These are phyloP conservation scores for Apiospora kogelbergensis DNA, from an alignment of 2,329 filamentous ascomycete genomes.

Conservation along the genomic window DNA sequence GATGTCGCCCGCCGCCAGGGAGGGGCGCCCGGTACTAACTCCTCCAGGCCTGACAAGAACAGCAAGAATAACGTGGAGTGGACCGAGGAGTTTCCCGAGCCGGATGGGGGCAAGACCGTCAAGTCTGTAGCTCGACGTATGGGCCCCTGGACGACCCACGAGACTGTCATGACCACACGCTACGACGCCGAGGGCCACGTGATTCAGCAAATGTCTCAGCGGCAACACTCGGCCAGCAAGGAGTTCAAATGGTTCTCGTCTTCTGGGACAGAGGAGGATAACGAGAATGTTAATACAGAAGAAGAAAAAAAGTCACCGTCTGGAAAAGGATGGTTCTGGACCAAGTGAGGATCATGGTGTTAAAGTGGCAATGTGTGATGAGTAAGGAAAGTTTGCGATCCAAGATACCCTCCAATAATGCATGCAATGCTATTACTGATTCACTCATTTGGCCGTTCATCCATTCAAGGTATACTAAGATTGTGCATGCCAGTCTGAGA, in stretches of 20 bases:
- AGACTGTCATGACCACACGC: background rate
- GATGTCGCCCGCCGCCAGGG: background rate
- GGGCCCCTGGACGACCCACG: background rate
- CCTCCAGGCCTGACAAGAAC: background rate
- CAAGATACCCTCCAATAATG: background rate
- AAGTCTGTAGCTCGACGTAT: conserved; percentile 10
- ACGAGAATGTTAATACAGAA: background rate
- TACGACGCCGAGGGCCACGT: conserved; percentile 9
- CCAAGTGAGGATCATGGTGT: background rate
- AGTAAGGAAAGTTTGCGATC: background rate
- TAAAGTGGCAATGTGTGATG: background rate
- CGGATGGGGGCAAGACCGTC: conserved; percentile 25
- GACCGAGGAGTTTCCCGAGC: conserved; percentile 16
- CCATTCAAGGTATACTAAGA: background rate
- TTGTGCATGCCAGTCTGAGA: too few relatives aligned
- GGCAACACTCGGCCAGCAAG: background rate
- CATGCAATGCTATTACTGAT: background rate
- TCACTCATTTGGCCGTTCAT: background rate
- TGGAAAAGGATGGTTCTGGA: background rate
- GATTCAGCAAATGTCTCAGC: background rate
- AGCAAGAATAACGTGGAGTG: background rate
- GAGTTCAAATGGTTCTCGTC: background rate
- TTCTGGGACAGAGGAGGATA: background rate
- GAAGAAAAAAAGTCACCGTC: background rate
- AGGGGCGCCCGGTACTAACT: background rate